Conservation (phyloP, 2,329 filamentous ascomycete species). For the Setomelanomma holmii region DNA sequence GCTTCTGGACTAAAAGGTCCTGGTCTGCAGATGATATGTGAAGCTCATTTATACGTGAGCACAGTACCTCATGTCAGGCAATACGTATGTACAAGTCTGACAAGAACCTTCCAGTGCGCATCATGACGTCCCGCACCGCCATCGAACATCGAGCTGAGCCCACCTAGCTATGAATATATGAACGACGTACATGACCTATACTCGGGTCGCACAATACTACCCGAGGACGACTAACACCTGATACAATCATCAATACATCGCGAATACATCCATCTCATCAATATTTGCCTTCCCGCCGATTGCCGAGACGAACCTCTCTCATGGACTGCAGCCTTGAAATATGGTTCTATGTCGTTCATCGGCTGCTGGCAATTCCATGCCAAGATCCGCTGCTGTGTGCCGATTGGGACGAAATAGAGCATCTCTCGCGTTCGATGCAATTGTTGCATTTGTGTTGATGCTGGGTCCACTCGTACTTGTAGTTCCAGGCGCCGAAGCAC, state of each 20-base stretch:
- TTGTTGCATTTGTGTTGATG: conserved; percentile 28
- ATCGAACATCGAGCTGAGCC: too few relatives aligned
- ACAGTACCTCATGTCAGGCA: neutral
- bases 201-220: too few relatives aligned
- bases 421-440: conserved; percentile 3
- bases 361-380: neutral
- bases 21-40: too few relatives aligned
- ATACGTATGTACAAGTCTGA: neutral
- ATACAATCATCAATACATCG: too few relatives aligned
- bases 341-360: neutral
- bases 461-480: conserved; percentile 65
- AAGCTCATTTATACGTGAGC: neutral
- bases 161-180: too few relatives aligned
- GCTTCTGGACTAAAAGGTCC: too few relatives aligned
- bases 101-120: neutral
- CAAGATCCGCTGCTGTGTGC: neutral
- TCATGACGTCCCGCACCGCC: too few relatives aligned
- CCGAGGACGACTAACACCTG: too few relatives aligned
- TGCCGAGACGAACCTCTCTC: neutral
- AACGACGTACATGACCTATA: too few relatives aligned
- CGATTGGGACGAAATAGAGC: neutral
- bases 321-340: neutral
- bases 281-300: too few relatives aligned
- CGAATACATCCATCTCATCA: too few relatives aligned
- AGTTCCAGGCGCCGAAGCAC: conserved; percentile 71